These are phyloP conservation scores for Colletotrichum euphorbiae DNA, from an alignment of 2,329 filamentous ascomycete genomes.

Conservation along the genomic window DNA sequence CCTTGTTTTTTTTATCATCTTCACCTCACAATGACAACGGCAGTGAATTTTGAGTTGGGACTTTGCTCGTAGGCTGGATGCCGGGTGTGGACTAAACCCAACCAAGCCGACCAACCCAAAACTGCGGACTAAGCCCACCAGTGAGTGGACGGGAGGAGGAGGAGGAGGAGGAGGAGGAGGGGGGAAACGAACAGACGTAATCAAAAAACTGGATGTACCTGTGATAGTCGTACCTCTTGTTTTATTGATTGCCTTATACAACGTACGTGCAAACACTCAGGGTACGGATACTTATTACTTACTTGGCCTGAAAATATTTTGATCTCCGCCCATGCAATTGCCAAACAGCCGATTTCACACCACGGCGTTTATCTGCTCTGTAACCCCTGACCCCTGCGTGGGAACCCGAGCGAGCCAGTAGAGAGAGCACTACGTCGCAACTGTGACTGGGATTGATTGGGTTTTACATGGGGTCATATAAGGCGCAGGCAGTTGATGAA, in stretches of 20 bases:
- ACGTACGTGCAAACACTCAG: background rate
- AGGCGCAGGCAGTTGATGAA: constrained; percentile 6
- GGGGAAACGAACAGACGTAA: constrained; percentile 8
- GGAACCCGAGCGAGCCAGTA: constrained; percentile 2
- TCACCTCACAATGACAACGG: background rate
- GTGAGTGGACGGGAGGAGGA: background rate
- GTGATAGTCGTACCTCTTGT: constrained; percentile 3
- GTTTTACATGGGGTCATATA: constrained; percentile 20
- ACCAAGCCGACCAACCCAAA: constrained; percentile 18
- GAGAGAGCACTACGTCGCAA: constrained; percentile 21
- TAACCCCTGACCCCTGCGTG: constrained; percentile 2
- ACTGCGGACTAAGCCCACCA: background rate
- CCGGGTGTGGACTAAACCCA: background rate
- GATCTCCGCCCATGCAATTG: constrained; percentile 19
- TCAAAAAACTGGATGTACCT: constrained; percentile 14
- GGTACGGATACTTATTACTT: background rate
- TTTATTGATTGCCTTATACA: constrained; percentile 6
- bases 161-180: background rate
- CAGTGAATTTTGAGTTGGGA: constrained; percentile 26
- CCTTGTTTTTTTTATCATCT: background rate
- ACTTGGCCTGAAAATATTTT: background rate
- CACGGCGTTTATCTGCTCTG: constrained; percentile 5
- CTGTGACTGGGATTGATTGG: constrained; percentile 31
- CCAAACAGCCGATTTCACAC: constrained; percentile 25
- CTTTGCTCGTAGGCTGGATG: background rate